Base-by-base conservation (phyloP, 495 filamentous ascomycete species). In the Aspergillus diversus region DNA sequence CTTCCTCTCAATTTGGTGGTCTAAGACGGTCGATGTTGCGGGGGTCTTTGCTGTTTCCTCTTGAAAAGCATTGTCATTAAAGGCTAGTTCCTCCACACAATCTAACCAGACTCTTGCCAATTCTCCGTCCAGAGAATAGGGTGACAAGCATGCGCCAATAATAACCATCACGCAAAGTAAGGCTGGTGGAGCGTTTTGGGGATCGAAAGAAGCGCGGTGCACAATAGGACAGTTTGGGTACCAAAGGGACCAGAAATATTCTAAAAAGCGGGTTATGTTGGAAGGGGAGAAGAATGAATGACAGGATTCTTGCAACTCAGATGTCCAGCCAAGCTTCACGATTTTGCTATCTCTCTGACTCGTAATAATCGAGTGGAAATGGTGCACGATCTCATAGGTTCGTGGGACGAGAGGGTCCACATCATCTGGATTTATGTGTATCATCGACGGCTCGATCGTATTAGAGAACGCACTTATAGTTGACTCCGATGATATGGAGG, bases 181-280 rank as follows among this genome's bases (percentile, higher is more conserved):
- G 7, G 59, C 39, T 8, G 62, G 27, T 12, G 50, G 50, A 9
- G 66, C 66, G 5, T 59, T 63, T 8, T 52, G 37, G 2, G 56
- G 16, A 47, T 71, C 47, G 17, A 71, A 71, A 0, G 63, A 61
- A 0, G 66, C 63, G 33, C 62, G 63, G 50, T 71, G 69, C 11
- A 71, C 62, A n/a, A 71, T 69, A 0, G 69, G 69, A 27, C 66
- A 69, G 35, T 67, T 64, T 3, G 69, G 69, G 37, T 71, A 71
- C 69, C 69, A 71, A 4, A 69, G 47, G 1, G 69, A 65, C 69
- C 69, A 71, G 62, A 71, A 71, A 27, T 69, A 69, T 15, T 59
- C 64, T 5, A 71, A 47, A 31, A 69, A 71, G 31, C 64, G 66
- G 16, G 58, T 47, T 12, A 67, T 67, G 21, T 69, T 71, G 32